Evolutionary conservation across 2,329 filamentous ascomycete species (phyloP).

Genomic region (Xylaria sp.): DNA sequence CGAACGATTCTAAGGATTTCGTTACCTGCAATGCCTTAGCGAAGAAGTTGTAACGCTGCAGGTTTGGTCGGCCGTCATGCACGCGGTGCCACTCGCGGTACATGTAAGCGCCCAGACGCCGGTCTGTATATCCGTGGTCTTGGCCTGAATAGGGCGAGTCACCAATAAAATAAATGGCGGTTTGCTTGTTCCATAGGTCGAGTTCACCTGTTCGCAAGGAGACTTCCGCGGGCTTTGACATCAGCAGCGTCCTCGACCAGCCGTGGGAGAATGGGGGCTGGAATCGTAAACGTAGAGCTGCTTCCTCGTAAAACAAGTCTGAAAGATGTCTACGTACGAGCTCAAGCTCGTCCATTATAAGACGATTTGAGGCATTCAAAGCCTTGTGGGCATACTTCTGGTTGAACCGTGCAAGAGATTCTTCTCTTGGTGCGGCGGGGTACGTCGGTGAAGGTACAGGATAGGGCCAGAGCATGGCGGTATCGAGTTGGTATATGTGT

Average conservation of each 20-base stretch:
- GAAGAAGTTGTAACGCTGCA: conserved; percentile 38
- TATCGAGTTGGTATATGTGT: conserved; percentile 26
- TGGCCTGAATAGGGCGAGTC: conserved; percentile 32
- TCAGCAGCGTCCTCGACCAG: conserved; percentile 36
- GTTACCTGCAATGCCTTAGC: conserved; percentile 36
- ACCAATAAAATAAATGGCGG: conserved; percentile 37
- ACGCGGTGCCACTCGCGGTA: conserved; percentile 36
- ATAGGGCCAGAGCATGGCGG: conserved; percentile 35
- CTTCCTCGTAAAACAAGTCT: conserved; percentile 37
- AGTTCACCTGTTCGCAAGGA: conserved; percentile 32
- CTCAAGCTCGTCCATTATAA: conserved; percentile 36
- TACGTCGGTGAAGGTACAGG: conserved; percentile 35
- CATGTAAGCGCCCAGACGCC: conserved; percentile 36
- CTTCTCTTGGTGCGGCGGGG: conserved; percentile 33
- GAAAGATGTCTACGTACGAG: conserved; percentile 37
- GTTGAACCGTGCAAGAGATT: conserved; percentile 33
- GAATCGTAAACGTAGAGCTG: conserved; percentile 35
- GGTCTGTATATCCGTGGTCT: conserved; percentile 36
- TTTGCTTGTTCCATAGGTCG: conserved; percentile 37
- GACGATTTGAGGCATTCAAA: conserved; percentile 35
- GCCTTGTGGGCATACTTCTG: conserved; percentile 35
- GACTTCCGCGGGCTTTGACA: conserved; percentile 32
- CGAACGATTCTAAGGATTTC: conserved; percentile 34
- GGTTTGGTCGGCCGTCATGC: conserved; percentile 35
- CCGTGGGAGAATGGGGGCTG: conserved; percentile 36